Base-by-base conservation (phyloP, 2,329 filamentous ascomycete species). In the Fusarium musae region DNA sequence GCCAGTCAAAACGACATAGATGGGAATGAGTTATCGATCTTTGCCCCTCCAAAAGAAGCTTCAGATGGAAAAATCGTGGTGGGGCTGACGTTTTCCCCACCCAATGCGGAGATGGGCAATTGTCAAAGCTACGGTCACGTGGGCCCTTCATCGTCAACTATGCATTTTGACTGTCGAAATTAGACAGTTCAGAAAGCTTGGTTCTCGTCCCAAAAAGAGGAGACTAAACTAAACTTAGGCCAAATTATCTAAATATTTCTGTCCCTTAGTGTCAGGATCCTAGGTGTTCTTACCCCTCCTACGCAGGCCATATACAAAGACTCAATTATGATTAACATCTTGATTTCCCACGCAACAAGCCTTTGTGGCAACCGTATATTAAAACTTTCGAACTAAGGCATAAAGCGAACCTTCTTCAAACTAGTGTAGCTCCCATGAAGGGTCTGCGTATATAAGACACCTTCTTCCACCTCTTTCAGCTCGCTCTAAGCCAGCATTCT, bases 1-100 rank as follows among this genome's bases (percentile, higher is more conserved):
- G 44, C 32, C 12, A 32, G 56, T 59, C 37, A 58, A 53, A 28
- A 30, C 56, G 58, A 59, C 61, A 63, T 54, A 62, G 49, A 50
- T 23, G n/a, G 36, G 37, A 37, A 28, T 13, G 49, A 56, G 53
- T 64, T 58, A 74, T 73, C 63, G 57, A 67, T 71, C 58, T 67
- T 75, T 76, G 73, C 75, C 75, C 75, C 75, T 77, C 75, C 73
- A 77, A 77, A 60, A 66, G 54, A 69, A 66, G 74, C 63, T 74
- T 65, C 30, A 59, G 49, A 59, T 57, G 62, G 52, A 62, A 72
- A 76, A 74, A 58, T 62, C 62, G 65, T 75, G 73, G 75, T 76
- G 75, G 75, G 75, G 75, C 69, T 26, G 23, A 30, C 5, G 13
- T 46, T 68, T 69, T 64, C 70, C 50, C 57, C 64, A 64, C 71